These are phyloP conservation scores for Trametes versicolor DNA, from an alignment of 1,284 basidiomycete genomes.

Conservation along the genomic window DNA sequence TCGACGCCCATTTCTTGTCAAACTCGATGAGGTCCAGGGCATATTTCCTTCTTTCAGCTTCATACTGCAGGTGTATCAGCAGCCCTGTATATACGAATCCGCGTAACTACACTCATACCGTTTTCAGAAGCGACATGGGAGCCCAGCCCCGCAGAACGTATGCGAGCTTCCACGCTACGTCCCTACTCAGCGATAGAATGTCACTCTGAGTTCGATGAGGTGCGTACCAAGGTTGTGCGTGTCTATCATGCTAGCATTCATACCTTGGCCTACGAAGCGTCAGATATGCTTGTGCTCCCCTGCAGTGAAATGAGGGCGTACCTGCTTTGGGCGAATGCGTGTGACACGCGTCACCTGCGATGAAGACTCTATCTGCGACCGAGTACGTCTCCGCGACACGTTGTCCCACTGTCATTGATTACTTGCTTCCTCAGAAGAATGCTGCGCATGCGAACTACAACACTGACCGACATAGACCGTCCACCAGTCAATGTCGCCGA, in stretches of 20 bases:
- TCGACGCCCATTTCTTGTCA: conserved; percentile 73
- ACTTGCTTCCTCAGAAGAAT: too few species aligned
- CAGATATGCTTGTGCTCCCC: background rate
- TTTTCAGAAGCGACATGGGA: conserved; percentile 70
- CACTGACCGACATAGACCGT: conserved; percentile 70
- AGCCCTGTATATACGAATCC: background rate
- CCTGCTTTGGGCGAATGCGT: conserved; percentile 83
- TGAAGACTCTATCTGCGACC: conserved; percentile 76
- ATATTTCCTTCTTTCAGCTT: conserved; percentile 76
- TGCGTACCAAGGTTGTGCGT: conserved; percentile 75
- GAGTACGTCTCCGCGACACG: conserved; percentile 79
- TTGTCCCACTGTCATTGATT: conserved; percentile 76
- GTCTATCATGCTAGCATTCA: conserved; percentile 86
- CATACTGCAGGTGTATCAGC: conserved; percentile 59
- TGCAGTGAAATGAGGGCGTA: conserved; percentile 10
- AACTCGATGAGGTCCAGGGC: conserved; percentile 85
- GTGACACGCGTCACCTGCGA: conserved; percentile 85
- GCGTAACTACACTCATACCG: conserved; percentile 54
- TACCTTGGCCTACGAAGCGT: conserved; percentile 64
- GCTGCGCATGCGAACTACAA: too few species aligned
- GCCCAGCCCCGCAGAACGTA: conserved; percentile 81
- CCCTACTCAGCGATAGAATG: too few species aligned
- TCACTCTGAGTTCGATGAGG: background rate
- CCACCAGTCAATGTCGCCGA: conserved; percentile 80
- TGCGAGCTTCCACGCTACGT: conserved; percentile 76